Percentiles rank a stretch among this genome's conserved stretches.
phyloP scores from a whole-genome alignment of 768 basidiomycete genomes.

The Rhizopogon sp. region DNA sequence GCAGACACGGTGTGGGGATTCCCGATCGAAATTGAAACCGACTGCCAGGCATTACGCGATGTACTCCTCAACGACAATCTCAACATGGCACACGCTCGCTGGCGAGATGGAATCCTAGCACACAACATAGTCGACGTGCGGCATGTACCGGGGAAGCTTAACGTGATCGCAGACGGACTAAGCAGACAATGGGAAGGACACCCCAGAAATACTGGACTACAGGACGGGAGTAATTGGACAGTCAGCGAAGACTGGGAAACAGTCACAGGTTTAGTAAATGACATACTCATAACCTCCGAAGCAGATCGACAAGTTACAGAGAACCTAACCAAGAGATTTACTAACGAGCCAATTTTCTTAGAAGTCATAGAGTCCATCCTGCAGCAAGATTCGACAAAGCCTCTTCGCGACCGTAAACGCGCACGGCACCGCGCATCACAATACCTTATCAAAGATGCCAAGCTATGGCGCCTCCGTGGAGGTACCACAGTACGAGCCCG shows the following conservation, averaged over 20 bases:
- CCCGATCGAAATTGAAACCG: slow-evolving; percentile 25
- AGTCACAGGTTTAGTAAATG: slow-evolving; percentile 14
- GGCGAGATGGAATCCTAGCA: slow-evolving; percentile 23
- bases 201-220: neutral
- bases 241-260: slow-evolving; percentile 25
- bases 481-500: slow-evolving; percentile 7
- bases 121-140: slow-evolving; percentile 20
- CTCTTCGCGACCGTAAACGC: too few relatives aligned
- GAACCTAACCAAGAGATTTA: too few relatives aligned
- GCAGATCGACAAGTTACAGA: too few relatives aligned
- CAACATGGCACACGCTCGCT: slow-evolving; percentile 19
- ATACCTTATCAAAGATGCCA: too few relatives aligned
- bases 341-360: too few relatives aligned
- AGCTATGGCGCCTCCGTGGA: neutral
- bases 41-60: slow-evolving; percentile 21
- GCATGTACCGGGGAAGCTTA: slow-evolving; percentile 17
- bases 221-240: slow-evolving; percentile 27
- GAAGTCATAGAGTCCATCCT: too few relatives aligned
- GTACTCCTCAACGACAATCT: slow-evolving; percentile 20
- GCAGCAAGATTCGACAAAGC: too few relatives aligned
- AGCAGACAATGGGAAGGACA: slow-evolving; percentile 19
- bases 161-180: slow-evolving; percentile 27
- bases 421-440: too few relatives aligned
- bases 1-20: slow-evolving; percentile 23
- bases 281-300: slow-evolving; percentile 6